A percentile compares a stretch with the other conserved stretches of the same genome.
Conservation (phyloP, 176 grass and related monocot genomes). For the Bolboschoenus planiculmis region DNA sequence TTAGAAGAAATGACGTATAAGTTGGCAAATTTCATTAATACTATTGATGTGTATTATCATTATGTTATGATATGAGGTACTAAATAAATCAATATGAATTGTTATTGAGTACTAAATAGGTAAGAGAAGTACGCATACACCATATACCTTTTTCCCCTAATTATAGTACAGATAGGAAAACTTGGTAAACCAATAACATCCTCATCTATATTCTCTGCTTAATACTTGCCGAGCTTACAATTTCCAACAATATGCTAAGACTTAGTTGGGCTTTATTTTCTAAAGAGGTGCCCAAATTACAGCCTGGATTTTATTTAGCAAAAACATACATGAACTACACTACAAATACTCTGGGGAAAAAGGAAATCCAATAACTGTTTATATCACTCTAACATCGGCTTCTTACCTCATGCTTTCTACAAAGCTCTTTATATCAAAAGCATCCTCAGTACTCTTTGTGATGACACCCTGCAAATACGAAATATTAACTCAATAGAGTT, state of each 20-base stretch:
- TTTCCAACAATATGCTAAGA: neutral
- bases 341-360: neutral
- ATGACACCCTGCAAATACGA: constrained; percentile 60
- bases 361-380: neutral
- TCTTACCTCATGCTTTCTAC: constrained; percentile 38
- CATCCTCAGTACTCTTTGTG: constrained; percentile 45
- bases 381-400: neutral
- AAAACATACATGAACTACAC: neutral
- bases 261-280: constrained; percentile 3
- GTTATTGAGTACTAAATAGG: neutral
- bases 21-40: neutral
- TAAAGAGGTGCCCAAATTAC: neutral
- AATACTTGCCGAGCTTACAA: neutral
- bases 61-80: neutral
- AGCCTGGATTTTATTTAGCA: neutral
- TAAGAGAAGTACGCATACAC: neutral
- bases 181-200: neutral
- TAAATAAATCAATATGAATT: neutral
- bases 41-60: neutral
- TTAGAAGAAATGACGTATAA: neutral
- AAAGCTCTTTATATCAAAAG: constrained; percentile 70
- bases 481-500: neutral
- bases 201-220: neutral
- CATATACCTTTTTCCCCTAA: neutral
- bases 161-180: neutral